Percentiles rank a stretch among this genome's conserved stretches.
phyloP scores from a whole-genome alignment of 768 basidiomycete species.

The Antrodiella citrinella region DNA sequence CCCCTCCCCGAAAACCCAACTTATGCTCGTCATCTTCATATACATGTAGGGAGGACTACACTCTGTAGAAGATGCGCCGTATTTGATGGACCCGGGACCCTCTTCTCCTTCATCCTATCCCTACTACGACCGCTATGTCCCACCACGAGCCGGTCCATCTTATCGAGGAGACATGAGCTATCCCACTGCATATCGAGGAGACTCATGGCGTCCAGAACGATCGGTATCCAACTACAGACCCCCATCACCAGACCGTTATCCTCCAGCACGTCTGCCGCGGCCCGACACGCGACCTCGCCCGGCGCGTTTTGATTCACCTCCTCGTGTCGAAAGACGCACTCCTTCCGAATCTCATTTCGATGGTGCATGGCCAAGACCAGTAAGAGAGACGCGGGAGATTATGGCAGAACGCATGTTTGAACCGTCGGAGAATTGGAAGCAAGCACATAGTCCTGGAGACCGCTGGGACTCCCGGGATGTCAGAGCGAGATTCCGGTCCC shows the following conservation, averaged over 20 bases:
- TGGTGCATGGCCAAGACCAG: conserved; percentile 19
- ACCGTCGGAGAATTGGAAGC: conserved; percentile 67
- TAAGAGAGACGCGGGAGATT: conserved; percentile 32
- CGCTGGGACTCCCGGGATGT: conserved; percentile 20
- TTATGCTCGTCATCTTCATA: no score
- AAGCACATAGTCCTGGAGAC: conserved; percentile 28
- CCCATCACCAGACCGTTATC: background rate
- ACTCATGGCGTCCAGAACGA: background rate
- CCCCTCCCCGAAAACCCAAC: no score
- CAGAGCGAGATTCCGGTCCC: conserved; percentile 6
- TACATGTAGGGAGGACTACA: no score
- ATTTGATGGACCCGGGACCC: background rate
- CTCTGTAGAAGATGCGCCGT: background rate
- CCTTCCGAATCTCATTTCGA: conserved; percentile 18
- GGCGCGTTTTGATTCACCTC: background rate
- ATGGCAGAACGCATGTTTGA: conserved; percentile 56
- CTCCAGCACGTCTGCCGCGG: background rate
- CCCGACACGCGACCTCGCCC: background rate
- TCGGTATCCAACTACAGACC: background rate
- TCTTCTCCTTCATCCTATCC: background rate
- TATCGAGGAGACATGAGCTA: background rate
- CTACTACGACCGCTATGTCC: background rate
- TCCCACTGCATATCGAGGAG: background rate
- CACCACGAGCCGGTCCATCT: background rate
- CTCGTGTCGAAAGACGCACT: conserved; percentile 29